Evolutionary conservation across 192 early-diverging fungal species (phyloP).

Genomic region (Dimargaris cristalligena): DNA sequence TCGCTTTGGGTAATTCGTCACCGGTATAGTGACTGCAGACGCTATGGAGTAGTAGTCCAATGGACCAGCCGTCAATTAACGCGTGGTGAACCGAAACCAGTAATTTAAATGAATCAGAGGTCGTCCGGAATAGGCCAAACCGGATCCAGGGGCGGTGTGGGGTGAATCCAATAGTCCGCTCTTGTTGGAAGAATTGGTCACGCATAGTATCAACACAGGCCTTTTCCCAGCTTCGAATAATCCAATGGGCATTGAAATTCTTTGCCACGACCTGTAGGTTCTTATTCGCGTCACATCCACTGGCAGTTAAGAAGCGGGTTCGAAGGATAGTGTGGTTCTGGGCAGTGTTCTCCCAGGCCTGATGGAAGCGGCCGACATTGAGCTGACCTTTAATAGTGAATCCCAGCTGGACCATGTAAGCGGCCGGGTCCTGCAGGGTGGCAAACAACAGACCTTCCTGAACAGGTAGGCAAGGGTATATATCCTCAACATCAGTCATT

Average conservation of each 20-base stretch:
- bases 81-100: not conserved
- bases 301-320: not conserved
- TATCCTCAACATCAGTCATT: not conserved
- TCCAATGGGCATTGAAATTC: not conserved
- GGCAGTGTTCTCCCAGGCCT: not conserved
- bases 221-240: not conserved
- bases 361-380: not conserved
- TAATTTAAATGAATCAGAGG: too few relatives aligned
- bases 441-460: not conserved
- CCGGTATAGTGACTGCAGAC: too few relatives aligned
- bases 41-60: too few relatives aligned
- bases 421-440: not conserved
- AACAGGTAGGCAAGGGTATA: not conserved
- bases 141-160: not conserved
- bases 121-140: not conserved
- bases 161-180: not conserved
- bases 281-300: not conserved
- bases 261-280: not conserved
- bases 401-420: constrained; percentile 3
- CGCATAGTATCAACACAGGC: not conserved
- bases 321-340: constrained; percentile 6
- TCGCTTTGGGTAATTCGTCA: too few relatives aligned
- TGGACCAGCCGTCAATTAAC: too few relatives aligned
- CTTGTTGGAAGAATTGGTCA: not conserved
- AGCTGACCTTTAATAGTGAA: not conserved